Base-by-base conservation (phyloP, 345 rosid genomes). In the Aquilaria yunnanensis region DNA sequence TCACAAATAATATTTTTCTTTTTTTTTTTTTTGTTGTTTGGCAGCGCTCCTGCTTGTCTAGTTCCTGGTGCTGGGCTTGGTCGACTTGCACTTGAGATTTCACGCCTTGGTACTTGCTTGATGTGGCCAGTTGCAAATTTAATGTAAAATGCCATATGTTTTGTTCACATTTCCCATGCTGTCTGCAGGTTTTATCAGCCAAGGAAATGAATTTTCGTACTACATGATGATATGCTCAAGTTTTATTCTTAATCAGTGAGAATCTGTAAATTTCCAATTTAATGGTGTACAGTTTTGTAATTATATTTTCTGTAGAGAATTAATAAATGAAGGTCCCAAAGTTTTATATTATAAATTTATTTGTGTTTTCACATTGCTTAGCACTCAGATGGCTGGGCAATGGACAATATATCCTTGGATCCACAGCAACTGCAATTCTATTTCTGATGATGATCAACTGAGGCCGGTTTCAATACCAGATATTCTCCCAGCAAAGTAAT, bases 51-150 rank as follows among this genome's bases (percentile, higher is more conserved):
- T 74, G 72, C 93, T 34, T 90, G 99, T 82, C 79, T 94, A 72
- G 96, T 94, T 65, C 99, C 99, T 66, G 97, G 99, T 66, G 99
- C 99, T 72, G 99, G 99, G 69, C 99, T 94, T 58, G 97, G 97
- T 67, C 82, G 97, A 48, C 80, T 94, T 60, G 99, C 97, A 65
- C 84, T 94, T 74, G 99, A 94, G 77, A 90, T 94, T 74, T 94
- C 99, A 57, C 75, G 92, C 70, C 81, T 81, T 65, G 99, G 96
- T 90, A 82, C 62, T 86, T 43, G 37, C 56, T 61, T 54, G 53
- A 47, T 74, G 54, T 43, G 43, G 32, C 34, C 46, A 59, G 32
- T 47, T 16, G 52, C 30, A 32, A 2, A n/a, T 65, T 32, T 62
- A 45, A 32, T 13, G 14, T 60, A 11, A 43, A 12, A 54, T 57